phyloP scores from a whole-genome alignment of 306 rosid genomes.

The Dryas drummondii region DNA sequence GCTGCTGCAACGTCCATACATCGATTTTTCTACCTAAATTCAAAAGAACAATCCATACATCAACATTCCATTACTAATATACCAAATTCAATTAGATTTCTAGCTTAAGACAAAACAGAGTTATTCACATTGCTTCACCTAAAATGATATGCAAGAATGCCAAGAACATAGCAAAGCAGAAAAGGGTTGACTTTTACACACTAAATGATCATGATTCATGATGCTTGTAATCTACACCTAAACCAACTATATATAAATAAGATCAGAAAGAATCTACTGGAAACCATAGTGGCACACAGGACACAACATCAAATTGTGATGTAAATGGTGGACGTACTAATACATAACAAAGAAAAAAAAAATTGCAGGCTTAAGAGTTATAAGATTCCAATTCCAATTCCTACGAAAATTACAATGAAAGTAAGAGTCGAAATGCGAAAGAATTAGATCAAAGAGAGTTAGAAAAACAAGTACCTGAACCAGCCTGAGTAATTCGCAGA shows the following conservation, averaged over 20 bases:
- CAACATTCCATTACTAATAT: neutral
- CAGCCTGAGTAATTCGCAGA: conserved; percentile 4
- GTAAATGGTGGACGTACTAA: too few relatives aligned
- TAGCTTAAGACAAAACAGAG: neutral
- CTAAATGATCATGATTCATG: too few relatives aligned
- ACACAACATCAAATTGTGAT: too few relatives aligned
- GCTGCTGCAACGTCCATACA: conserved; percentile 10
- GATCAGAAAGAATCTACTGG: neutral
- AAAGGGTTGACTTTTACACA: neutral
- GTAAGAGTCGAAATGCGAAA: neutral
- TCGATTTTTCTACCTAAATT: neutral
- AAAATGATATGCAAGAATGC: neutral
- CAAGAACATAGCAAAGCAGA: neutral
- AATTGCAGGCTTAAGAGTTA: too few relatives aligned
- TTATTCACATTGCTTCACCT: neutral
- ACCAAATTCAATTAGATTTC: neutral
- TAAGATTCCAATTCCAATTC: neutral
- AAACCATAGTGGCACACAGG: neutral
- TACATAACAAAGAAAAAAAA: too few relatives aligned
- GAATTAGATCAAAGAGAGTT: neutral
- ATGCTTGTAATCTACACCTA: too few relatives aligned
- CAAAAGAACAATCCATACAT: neutral
- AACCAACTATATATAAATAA: too few relatives aligned
- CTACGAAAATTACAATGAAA: neutral
- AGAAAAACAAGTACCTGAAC: conserved; percentile 34